Base-by-base conservation (phyloP, 768 basidiomycete species). In the Collybia mongolica region DNA sequence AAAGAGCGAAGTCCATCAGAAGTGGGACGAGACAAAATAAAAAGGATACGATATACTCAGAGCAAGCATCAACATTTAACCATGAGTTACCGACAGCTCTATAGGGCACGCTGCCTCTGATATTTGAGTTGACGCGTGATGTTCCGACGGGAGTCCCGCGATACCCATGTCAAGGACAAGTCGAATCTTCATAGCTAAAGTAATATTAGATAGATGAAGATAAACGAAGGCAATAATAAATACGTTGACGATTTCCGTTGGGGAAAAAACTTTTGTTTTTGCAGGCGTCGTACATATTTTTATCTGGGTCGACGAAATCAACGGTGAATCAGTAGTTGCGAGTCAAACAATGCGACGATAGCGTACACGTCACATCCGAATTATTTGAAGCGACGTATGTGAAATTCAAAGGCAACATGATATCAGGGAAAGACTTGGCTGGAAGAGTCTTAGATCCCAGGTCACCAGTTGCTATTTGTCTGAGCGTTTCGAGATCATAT, bases 381-480 rank as follows among this genome's bases (percentile, higher is more conserved):
- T 80, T 75, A 62, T 98, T 97, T 9, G 80, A 72, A 0, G 86
- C 91, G 11, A 82, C 55, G 65, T 96, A 97, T 0, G 85, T 82
- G 68, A 96, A 95, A 58, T 88, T 88, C 44, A 98, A 71, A 0
- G 93, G 93, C 8, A 98, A 55, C 26, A 77, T 65, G 22, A 97
- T 71, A 28, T 80, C 64, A n/a, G 83, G 77, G 60, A 83, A 84
- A 18, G 67, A 46, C 60, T 86, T 87, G 9, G 90, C 86, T 5
- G 86, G 81, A 8, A 94, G 68, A 2, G 79, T 83, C 48, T 74
- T 69, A 29, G 72, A 64, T 7, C 81, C 79, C 51, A 83, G 71
- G 56, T 81, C 76, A 7, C 94, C 94, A 0, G 73, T 72, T 0
- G 75, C 94, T 18, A 98, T 82, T 35, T 79, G 71, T 51, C 76